Evolutionary conservation across 2,329 filamentous ascomycete genomes (phyloP).

Genomic region (Penicillium sp.): DNA sequence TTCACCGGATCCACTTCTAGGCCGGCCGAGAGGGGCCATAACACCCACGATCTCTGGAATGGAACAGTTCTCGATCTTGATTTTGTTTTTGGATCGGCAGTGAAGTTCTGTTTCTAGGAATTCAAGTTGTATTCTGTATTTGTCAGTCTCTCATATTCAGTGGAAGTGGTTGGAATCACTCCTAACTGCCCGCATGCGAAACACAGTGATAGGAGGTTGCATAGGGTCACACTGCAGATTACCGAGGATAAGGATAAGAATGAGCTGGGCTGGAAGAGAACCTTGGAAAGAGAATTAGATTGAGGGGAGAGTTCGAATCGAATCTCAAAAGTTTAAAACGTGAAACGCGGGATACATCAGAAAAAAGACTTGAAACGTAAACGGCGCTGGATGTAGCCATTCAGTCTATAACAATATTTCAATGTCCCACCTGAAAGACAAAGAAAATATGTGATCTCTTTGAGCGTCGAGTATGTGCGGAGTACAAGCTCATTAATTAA

Average conservation of each 20-base stretch:
- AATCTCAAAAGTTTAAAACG: neutral
- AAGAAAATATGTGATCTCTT: no score
- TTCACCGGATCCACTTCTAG: neutral
- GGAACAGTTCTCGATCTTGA: neutral
- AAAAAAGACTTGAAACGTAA: neutral
- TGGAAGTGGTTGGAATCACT: neutral
- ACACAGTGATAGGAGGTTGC: neutral
- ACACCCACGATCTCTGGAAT: neutral
- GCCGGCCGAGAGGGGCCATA: neutral
- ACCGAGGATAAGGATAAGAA: neutral
- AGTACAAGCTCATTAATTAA: neutral
- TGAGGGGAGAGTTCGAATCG: no score
- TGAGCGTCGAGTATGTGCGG: no score
- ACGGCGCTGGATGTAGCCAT: neutral
- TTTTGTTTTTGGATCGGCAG: neutral
- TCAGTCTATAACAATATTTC: neutral
- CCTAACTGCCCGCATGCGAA: constrained; percentile 6
- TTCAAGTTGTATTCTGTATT: neutral
- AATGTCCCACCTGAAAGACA: neutral
- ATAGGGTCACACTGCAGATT: neutral
- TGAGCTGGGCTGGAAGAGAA: neutral
- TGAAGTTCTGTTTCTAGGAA: neutral
- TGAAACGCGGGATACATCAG: constrained; percentile 2
- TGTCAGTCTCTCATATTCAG: neutral
- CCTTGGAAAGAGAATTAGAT: no score